Evolutionary conservation across 148 eudicot genomes (phyloP).

Genomic region (Dysphania ambrosioides): DNA sequence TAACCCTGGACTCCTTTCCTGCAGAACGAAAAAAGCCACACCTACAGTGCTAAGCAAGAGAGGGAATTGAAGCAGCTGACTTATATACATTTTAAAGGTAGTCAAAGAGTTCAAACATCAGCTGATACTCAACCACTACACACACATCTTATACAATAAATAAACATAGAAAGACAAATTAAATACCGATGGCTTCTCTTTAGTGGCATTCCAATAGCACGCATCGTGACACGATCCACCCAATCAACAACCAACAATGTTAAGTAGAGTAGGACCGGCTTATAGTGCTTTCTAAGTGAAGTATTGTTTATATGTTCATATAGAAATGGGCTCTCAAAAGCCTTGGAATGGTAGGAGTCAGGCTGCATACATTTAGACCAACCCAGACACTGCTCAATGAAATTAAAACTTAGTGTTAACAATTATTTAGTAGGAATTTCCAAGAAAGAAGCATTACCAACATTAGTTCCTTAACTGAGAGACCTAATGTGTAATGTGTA

Average conservation of each 20-base stretch:
- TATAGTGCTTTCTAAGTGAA: no score
- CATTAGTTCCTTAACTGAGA: not conserved
- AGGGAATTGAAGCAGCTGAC: no score
- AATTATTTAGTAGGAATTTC: not conserved
- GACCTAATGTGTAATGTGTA: not conserved
- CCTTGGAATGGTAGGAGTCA: not conserved
- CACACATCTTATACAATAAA: not conserved
- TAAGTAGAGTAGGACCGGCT: no score
- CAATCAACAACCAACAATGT: conserved; percentile 5
- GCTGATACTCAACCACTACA: not conserved
- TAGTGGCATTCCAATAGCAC: not conserved
- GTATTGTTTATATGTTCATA: not conserved
- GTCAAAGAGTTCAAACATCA: not conserved
- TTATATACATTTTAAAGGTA: no score
- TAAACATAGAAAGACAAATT: not conserved
- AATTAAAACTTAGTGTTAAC: no score
- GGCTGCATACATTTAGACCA: not conserved
- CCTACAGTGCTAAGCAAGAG: no score
- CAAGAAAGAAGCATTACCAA: not conserved
- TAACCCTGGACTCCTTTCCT: no score
- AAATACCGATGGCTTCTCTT: not conserved
- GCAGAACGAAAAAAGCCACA: no score
- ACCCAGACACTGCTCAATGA: no score
- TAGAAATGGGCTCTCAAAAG: not conserved
- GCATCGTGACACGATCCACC: not conserved